A percentile compares a stretch with the other conserved stretches of the same genome.
Conservation (phyloP, 2,329 filamentous ascomycete species). For the Arthrobotrys entomopaga region DNA sequence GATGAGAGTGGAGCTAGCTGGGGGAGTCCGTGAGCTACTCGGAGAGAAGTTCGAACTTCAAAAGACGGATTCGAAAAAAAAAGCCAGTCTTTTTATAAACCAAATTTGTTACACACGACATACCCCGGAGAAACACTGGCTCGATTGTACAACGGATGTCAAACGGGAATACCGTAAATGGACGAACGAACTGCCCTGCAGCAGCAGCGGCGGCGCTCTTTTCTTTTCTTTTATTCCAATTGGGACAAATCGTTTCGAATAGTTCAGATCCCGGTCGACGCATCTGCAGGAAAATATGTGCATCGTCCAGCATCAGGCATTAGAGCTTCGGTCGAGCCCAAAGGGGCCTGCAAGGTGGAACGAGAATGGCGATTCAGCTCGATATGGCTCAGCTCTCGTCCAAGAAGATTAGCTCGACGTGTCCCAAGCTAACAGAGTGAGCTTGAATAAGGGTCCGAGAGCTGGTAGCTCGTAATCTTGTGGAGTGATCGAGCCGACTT, state of each 20-base stretch:
- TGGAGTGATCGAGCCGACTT: neutral
- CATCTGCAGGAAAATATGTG: neutral
- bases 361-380: too few species aligned
- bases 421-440: too few species aligned
- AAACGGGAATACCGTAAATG: neutral
- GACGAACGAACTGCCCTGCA: neutral
- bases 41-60: neutral
- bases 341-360: too few species aligned
- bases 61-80: too few species aligned
- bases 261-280: neutral
- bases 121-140: neutral
- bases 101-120: neutral
- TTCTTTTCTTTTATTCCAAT: constrained; percentile 21
- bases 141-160: neutral
- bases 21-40: too few species aligned
- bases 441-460: too few species aligned
- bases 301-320: neutral
- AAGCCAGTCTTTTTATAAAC: neutral
- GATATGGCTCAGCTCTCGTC: too few species aligned
- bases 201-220: neutral
- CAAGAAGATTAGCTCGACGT: too few species aligned
- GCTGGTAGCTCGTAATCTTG: neutral
- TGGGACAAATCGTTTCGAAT: constrained; percentile 16
- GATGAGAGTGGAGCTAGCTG: too few species aligned
- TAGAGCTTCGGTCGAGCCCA: too few species aligned